Base-by-base conservation (phyloP, 2,329 filamentous ascomycete genomes). In the Plenodomus biglobosus region DNA sequence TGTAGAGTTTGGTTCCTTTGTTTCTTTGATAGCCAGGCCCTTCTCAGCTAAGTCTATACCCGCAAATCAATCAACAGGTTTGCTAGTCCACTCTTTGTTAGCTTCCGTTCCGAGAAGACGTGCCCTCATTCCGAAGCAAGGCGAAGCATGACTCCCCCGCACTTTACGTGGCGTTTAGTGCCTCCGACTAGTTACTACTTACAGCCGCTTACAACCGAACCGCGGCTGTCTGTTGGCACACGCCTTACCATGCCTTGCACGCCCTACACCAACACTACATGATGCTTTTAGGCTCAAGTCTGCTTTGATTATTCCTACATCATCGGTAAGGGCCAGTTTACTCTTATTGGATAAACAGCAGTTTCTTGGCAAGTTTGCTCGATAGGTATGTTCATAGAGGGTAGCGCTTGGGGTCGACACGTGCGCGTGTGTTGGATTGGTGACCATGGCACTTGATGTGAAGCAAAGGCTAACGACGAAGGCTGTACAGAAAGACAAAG, bases 121-220 rank as follows among this genome's bases (percentile, higher is more conserved):
- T 19, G 36, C 6, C 21, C 20, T 13, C 42, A 46, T 46, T 41
- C 45, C 45, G 39, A 38, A 38, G 7, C 17, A 38, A 10, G 22
- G 22, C 22, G 5, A n/a, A n/a, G n/a, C n/a, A n/a, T n/a, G 22
- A 24, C 5, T 24, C 22, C 22, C 22, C 22, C 22, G 22, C 22
- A 24, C 22, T 24, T 24, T 24, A n/a, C 22, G 22, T 24, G 22
- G 10, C 22, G 5, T 24, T 5, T 24, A 24, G 10, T 24, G 22
- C 10, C 22, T 24, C 22, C 22, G 22, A 24, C 22, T 24, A 24
- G 5, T 24, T 10, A 10, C 22, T 24, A 24, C 22, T 24, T 5
- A 24, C 27, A 32, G 42, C 54, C 56, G 56, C 36, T 32, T 43
- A 38, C 55, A 58, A 56, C 56, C 56, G 56, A 58, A 49, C 54